These are phyloP conservation scores for Kodamaea hsintzibuensis DNA, from an alignment of 805 yeast genomes.

Conservation along the genomic window DNA sequence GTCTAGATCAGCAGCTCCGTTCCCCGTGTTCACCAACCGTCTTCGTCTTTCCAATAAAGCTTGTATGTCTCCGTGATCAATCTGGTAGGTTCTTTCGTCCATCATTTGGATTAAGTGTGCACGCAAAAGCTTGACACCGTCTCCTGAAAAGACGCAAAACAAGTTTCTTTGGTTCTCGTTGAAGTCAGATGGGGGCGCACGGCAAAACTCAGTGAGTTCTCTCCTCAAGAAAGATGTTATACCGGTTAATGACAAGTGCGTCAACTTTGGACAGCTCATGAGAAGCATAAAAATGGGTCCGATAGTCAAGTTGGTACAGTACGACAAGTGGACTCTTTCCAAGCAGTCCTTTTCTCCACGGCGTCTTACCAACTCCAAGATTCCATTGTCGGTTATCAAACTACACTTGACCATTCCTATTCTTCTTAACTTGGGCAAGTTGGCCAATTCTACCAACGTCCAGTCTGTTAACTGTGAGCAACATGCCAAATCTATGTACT, in stretches of 20 bases:
- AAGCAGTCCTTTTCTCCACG: slow-evolving; percentile 76
- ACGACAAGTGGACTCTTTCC: slow-evolving; percentile 91
- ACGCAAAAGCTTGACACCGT: slow-evolving; percentile 77
- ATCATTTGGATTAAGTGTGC: slow-evolving; percentile 56
- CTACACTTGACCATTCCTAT: slow-evolving; percentile 92
- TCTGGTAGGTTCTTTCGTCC: slow-evolving; percentile 35
- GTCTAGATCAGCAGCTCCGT: not conserved
- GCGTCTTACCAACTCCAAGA: slow-evolving; percentile 62
- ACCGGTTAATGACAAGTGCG: slow-evolving; percentile 91
- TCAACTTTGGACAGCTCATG: slow-evolving; percentile 78
- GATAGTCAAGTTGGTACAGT: slow-evolving; percentile 78
- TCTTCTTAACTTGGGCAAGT: slow-evolving; percentile 77
- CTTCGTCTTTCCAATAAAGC: slow-evolving; percentile 30
- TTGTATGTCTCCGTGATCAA: slow-evolving; percentile 35
- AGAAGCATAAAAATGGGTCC: slow-evolving; percentile 76
- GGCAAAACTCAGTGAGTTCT: slow-evolving; percentile 83
- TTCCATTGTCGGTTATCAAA: slow-evolving; percentile 83
- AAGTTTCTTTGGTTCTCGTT: slow-evolving; percentile 79
- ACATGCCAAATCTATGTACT: slow-evolving; percentile 93
- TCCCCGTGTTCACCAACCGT: slow-evolving; percentile 20
- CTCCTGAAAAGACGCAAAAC: slow-evolving; percentile 92
- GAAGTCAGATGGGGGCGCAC: slow-evolving; percentile 91
- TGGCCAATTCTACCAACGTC: slow-evolving; percentile 73
- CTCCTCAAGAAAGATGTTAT: slow-evolving; percentile 83
- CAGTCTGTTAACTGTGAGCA: slow-evolving; percentile 86